Evolutionary conservation across 345 rosid species (phyloP), one percentile per base, ranked within the genome.

Genomic region (Rhizophora mangle): DNA sequence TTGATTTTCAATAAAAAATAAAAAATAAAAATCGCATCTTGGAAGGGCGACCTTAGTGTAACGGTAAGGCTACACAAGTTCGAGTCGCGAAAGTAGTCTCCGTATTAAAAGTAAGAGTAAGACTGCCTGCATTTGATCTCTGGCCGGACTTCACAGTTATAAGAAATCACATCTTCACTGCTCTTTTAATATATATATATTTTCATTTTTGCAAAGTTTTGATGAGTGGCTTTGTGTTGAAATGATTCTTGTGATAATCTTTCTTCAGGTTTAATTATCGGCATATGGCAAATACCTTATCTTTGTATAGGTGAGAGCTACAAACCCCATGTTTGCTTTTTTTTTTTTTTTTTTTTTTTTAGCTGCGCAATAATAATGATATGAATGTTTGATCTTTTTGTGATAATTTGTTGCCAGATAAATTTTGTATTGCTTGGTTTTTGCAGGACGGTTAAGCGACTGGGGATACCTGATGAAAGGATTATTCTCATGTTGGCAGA

Each of bases 401-500:
- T 30, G 29, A 3, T 53, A 21, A 52, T 54, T 5, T 69, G 62
- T 64, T 29, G 39, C 58, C 16, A 21, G 11, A 22, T 51, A 46
- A 60, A 30, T 6, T 71, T 29, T 65, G 47, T 26, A 21, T 51
- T 51, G 22, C 62, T 62, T 59, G 77, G 76, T 74, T 71, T 76
- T 71, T 79, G 58, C 82, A 95, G 99, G 85, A 95, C 97, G 61
- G 99, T 95, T 72, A 92, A 95, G 82, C 79, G 98, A 66, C 83
- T 95, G 46, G 99, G 99, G 59, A 92, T 95, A 67, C 96, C 98
- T 22, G 98, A 95, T 73, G 99, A 95, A 79, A 83, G 98, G 84
- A 95, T 92, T 0, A 92, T 95, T 63, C 87, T 92, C 13, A 92
- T 95, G 98, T 86, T 95, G 75, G 97, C 99, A 6, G 99, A 92